Base-by-base conservation (phyloP, 2,329 filamentous ascomycete species). In the Xylaria digitata region DNA sequence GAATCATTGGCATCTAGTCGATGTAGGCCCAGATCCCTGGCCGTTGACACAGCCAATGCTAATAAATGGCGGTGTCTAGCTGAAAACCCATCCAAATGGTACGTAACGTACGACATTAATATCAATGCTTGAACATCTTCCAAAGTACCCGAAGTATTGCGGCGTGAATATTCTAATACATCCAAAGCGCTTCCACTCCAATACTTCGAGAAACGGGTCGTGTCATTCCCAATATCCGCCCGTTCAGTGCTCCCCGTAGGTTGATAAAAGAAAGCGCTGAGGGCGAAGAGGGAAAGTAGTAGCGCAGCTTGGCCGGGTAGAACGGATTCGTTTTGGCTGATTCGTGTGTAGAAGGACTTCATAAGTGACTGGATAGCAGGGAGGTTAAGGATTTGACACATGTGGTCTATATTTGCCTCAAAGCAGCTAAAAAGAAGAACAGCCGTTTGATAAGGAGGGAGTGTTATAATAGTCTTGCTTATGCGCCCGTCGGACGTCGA, bases 271-370 rank as follows among this genome's bases (percentile, higher is more conserved):
- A 71, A 74, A 2, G 70, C 70, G 55, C 68, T 65, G 17, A 75
- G 65, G 2, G 72, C 67, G 46, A 75, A 73, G 17, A 75, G 65
- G 15, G 74, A 73, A 56, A 75, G 70, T 43, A 76, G 61, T 3
- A 76, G 55, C 4, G 72, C 74, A 34, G 73, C 73, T 69, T 75
- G 68, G 9, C 70, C 65, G 3, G 68, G 68, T 13, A 54, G 52
- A 54, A 74, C 50, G 45, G 66, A 50, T 59, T 73, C 65, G 23
- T 59, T 60, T 63, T 72, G 71, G 48, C 50, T 66, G 23, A 74
- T 59, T 8, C 57, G 66, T 37, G 73, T 52, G 52, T 75, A 75
- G 32, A 69, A 67, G 1, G 67, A 70, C 52, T 71, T 73, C 9
- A 72, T 73, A 15, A 72, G 64, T 13, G 71, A 66, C 46, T 59